A percentile compares a stretch with the other conserved stretches of the same genome.
These are phyloP conservation scores for Rutstroemia sydowiana DNA, from an alignment of 2,329 filamentous ascomycete species.

Conservation along the genomic window DNA sequence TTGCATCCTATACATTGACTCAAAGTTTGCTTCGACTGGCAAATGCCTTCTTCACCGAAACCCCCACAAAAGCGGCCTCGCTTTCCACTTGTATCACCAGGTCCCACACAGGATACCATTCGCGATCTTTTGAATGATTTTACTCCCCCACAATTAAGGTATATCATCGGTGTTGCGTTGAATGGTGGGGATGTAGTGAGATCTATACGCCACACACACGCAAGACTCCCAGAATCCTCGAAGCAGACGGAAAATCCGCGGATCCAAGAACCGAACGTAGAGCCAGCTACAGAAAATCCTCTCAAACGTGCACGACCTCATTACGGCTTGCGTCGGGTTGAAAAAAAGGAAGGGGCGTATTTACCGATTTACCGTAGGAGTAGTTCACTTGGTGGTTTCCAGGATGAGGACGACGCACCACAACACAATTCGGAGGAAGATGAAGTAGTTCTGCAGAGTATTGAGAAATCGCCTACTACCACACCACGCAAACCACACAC, in stretches of 20 bases:
- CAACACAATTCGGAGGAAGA: no score
- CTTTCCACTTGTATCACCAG: neutral
- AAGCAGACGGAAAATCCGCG: neutral
- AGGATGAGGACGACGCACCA: no score
- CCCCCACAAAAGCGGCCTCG: neutral
- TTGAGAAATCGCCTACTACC: no score
- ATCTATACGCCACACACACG: slow-evolving; percentile 3
- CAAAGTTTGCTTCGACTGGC: neutral
- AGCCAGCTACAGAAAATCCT: neutral
- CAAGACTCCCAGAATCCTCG: neutral
- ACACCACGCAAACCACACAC: no score
- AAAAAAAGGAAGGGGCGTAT: no score
- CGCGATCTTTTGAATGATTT: neutral
- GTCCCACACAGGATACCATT: neutral
- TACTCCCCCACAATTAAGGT: neutral
- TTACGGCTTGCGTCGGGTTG: no score
- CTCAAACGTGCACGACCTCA: no score
- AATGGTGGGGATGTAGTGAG: neutral
- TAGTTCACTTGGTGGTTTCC: no score
- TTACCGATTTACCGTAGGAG: no score
- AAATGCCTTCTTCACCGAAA: no score
- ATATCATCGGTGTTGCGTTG: neutral
- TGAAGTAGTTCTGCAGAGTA: no score
- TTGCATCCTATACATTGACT: neutral
- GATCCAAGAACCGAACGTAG: neutral